Evolutionary conservation across 2,329 filamentous ascomycete genomes (phyloP), one percentile per base, ranked within the genome.

Genomic region (Orbilia ellipsospora): DNA sequence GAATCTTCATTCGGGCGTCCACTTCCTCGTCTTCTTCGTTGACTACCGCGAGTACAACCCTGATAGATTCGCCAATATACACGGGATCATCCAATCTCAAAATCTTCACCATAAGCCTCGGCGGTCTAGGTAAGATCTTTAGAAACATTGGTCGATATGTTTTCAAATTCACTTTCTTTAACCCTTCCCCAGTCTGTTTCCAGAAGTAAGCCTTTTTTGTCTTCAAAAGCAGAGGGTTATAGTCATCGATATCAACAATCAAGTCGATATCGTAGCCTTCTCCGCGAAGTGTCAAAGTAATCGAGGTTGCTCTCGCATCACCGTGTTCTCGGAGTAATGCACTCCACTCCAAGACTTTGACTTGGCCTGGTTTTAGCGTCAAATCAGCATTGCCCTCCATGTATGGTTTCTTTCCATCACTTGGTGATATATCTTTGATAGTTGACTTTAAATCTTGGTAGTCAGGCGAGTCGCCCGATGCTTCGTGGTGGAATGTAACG

Each of bases 11-110:
- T 69, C 88, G 90, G 20, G 91, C 89, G 76, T 88, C 87, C 0
- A 92, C 91, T 15, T 91, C 88, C 75, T 92, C 90, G 4, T 93
- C 92, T 83, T 99, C 95, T 57, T 89, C 89, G 78, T 99, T 99
- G 68, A 89, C 80, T 2, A 97, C 84, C 51, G 90, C 87, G 45
- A 98, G 85, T 0, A 86, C 83, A 20, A 98, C 82, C 5, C 84
- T 84, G 28, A 97, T 87, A 0, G 84, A 82, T 83, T 99, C 95
- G 79, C 96, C 91, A 0, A 91, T 92, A 81, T 97, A 98, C 81
- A 94, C 96, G 65, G 93, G 90, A 12, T 88, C 86, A 68, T 86
- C 77, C 15, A 80, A 44, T n/a, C 70, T 66, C 42, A 64, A 64
- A 18, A 78, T 77, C 26, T 84, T 86, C 54, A 99, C 88, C 78